phyloP scores from a whole-genome alignment of 2,329 filamentous ascomycete genomes.

The Sporothrix brasiliensis region DNA sequence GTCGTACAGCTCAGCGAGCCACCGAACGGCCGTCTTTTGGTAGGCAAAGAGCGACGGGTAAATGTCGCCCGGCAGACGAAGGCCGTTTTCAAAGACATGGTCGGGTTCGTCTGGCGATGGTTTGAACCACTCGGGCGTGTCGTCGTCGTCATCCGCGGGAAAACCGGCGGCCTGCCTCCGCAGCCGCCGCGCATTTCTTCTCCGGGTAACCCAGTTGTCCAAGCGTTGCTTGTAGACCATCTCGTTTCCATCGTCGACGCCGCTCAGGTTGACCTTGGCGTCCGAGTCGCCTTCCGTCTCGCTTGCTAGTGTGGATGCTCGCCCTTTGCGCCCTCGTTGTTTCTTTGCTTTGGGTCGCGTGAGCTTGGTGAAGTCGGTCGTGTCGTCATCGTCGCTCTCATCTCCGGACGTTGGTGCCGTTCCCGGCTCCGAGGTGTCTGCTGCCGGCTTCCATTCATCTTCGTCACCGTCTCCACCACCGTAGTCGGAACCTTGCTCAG shows the following conservation, averaged over 20 bases:
- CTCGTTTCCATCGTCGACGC: conserved; percentile 88
- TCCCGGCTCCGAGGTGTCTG: conserved; percentile 33
- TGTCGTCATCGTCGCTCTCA: conserved; percentile 26
- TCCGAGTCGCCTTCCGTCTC: conserved; percentile 36
- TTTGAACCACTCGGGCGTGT: conserved; percentile 71
- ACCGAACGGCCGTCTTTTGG: conserved; percentile 94
- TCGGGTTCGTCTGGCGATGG: conserved; percentile 83
- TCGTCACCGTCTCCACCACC: conserved; percentile 52
- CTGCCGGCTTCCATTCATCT: conserved; percentile 34
- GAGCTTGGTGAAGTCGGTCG: conserved; percentile 39
- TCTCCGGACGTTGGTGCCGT: conserved; percentile 39
- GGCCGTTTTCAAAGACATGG: conserved; percentile 70
- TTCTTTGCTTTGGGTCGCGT: conserved; percentile 44
- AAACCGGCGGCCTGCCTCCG: conserved; percentile 44
- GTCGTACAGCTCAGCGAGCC: conserved; percentile 89
- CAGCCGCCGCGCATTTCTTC: conserved; percentile 48
- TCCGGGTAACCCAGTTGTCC: conserved; percentile 68
- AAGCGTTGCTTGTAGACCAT: conserved; percentile 75
- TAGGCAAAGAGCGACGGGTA: conserved; percentile 93
- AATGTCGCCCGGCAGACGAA: conserved; percentile 88
- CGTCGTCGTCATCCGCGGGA: conserved; percentile 48
- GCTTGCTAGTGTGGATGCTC: background rate
- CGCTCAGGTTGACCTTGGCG: conserved; percentile 54
- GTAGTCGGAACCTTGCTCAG: conserved; percentile 28
- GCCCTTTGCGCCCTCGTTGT: conserved; percentile 38